Conservation (phyloP, 495 filamentous ascomycete species). For the Chaetomium tenue region DNA sequence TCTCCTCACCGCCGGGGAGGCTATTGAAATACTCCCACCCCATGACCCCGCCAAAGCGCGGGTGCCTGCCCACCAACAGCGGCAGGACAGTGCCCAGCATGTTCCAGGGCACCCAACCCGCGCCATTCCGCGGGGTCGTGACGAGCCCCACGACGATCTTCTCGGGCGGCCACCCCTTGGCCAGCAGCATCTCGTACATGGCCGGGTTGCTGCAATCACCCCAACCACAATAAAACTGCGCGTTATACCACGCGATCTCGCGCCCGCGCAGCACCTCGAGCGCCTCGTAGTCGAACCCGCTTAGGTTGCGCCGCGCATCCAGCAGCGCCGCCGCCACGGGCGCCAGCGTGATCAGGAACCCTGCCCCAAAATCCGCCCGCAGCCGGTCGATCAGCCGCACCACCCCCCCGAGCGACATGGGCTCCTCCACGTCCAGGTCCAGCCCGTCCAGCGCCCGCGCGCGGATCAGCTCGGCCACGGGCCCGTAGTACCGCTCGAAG, state of each 20-base stretch:
- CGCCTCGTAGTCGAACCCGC: constrained; percentile 71
- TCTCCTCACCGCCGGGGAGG: constrained; percentile 55
- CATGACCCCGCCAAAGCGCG: constrained; percentile 70
- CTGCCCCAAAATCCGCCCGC: constrained; percentile 65
- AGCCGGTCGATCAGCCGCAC: constrained; percentile 73
- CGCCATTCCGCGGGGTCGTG: constrained; percentile 71
- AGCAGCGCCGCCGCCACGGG: constrained; percentile 73
- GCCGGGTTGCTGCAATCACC: constrained; percentile 56
- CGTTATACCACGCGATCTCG: constrained; percentile 77
- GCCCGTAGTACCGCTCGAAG: constrained; percentile 68
- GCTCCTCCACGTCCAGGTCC: constrained; percentile 83
- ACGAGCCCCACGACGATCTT: constrained; percentile 73
- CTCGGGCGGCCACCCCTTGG: constrained; percentile 71
- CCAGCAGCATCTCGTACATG: constrained; percentile 66
- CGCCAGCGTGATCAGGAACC: constrained; percentile 73
- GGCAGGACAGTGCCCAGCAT: constrained; percentile 37
- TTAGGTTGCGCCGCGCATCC: constrained; percentile 57
- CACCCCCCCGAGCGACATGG: constrained; percentile 68
- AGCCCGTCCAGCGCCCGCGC: constrained; percentile 65
- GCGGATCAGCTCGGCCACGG: constrained; percentile 60
- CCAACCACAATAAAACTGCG: constrained; percentile 87
- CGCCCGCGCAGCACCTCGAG: constrained; percentile 64
- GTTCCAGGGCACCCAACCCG: constrained; percentile 43
- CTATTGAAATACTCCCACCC: constrained; percentile 88
- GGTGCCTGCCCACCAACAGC: constrained; percentile 40